Conservation (phyloP, 2,329 filamentous ascomycete genomes). For the Ilyonectria destructans region DNA sequence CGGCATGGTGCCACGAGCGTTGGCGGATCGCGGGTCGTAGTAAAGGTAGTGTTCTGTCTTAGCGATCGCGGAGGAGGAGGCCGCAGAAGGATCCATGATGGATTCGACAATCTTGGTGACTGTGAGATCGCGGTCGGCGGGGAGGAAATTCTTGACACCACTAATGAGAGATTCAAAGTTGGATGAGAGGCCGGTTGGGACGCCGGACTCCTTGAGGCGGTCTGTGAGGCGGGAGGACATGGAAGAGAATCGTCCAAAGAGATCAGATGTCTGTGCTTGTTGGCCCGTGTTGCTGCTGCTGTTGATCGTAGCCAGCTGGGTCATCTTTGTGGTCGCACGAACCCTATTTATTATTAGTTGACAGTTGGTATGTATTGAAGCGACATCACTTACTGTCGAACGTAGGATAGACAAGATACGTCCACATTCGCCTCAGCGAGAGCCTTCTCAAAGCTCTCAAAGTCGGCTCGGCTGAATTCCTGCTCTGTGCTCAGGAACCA, state of each 20-base stretch:
- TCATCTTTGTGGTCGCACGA: constrained; percentile 96
- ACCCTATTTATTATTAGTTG: constrained; percentile 69
- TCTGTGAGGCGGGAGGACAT: constrained; percentile 94
- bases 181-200: constrained; percentile 77
- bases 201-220: constrained; percentile 90
- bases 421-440: constrained; percentile 84
- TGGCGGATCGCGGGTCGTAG: constrained; percentile 95
- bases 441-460: constrained; percentile 89
- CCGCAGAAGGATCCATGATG: constrained; percentile 95
- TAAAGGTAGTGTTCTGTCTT: constrained; percentile 98
- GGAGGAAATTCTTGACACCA: constrained; percentile 98
- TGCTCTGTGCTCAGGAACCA: constrained; percentile 97
- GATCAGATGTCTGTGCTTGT: constrained; percentile 76
- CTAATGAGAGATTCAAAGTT: constrained; percentile 97
- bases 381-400: constrained; percentile 78
- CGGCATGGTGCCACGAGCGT: constrained; percentile 92
- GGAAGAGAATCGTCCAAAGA: constrained; percentile 94
- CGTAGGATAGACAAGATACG: constrained; percentile 84
- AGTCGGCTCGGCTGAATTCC: constrained; percentile 86
- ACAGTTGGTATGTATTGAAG: neutral
- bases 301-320: constrained; percentile 94
- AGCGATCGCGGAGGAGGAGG: constrained; percentile 91
- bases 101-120: constrained; percentile 98
- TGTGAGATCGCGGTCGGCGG: constrained; percentile 93
- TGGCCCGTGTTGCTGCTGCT: constrained; percentile 79